A percentile compares a stretch with the other conserved stretches of the same genome.
Evolutionary conservation across 2,329 filamentous ascomycete species (phyloP).

Genomic region (Pseudomassariella vexata): DNA sequence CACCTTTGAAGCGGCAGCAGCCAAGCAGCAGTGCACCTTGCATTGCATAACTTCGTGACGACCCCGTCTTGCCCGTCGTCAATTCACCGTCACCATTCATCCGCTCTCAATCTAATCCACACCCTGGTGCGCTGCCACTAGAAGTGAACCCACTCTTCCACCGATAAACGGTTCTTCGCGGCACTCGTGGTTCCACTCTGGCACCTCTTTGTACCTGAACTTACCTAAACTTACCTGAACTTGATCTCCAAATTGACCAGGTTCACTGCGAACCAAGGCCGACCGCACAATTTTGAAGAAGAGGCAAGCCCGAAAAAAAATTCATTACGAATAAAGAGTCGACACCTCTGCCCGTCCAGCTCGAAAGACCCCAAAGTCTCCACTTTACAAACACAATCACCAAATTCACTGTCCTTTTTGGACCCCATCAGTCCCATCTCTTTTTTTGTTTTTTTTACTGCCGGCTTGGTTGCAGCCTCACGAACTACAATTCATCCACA

Average conservation of each 20-base stretch:
- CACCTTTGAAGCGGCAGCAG: not conserved
- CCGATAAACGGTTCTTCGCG: constrained; percentile 12
- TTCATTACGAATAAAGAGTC: constrained; percentile 19
- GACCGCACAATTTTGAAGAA: not conserved
- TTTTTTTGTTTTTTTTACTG: constrained; percentile 12
- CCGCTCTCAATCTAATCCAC: not conserved
- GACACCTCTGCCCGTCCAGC: constrained; percentile 20
- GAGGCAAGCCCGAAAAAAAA: constrained; percentile 4
- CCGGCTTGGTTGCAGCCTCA: constrained; percentile 25
- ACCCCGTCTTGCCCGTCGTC: constrained; percentile 1
- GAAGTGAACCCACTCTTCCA: not conserved
- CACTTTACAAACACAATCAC: constrained; percentile 26
- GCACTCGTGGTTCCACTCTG: constrained; percentile 6
- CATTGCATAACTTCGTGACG: not conserved
- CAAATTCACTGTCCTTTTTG: constrained; percentile 15
- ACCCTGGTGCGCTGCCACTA: not conserved
- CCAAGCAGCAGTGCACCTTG: not conserved
- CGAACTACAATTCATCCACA: constrained; percentile 26
- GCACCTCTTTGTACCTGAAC: constrained; percentile 8
- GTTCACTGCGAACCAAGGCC: not conserved
- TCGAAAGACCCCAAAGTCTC: constrained; percentile 26
- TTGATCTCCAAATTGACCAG: constrained; percentile 1
- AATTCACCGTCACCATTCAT: constrained; percentile 1
- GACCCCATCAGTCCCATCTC: constrained; percentile 18
- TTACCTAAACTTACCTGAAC: constrained; percentile 3